Percentiles rank a stretch among this genome's conserved stretches.
Evolutionary conservation across 1,284 basidiomycete species (phyloP).

Genomic region (Schizophyllum commune): DNA sequence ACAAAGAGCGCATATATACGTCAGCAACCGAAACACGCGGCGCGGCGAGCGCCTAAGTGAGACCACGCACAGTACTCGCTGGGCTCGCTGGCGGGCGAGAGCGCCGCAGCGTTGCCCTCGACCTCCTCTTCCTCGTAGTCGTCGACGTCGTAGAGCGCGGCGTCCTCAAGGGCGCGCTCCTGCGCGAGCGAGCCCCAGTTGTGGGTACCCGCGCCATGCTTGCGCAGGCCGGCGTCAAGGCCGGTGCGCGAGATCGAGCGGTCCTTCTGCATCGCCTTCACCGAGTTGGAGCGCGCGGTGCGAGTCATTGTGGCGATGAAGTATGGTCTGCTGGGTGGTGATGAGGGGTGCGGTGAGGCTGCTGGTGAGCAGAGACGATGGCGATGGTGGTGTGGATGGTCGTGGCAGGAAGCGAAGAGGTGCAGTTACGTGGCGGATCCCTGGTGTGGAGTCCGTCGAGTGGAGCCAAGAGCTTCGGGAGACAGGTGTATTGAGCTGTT

Average conservation of each 20-base stretch:
- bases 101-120: constrained; percentile 15
- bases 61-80: background rate
- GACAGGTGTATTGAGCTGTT: background rate
- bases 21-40: no score
- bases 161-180: constrained; percentile 51
- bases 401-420: background rate
- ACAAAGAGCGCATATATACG: background rate
- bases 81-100: background rate
- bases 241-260: constrained; percentile 73
- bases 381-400: background rate
- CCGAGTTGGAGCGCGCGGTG: constrained; percentile 65
- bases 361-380: no score
- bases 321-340: background rate
- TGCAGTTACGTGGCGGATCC: background rate
- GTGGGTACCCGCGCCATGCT: constrained; percentile 72
- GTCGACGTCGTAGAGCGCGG: constrained; percentile 42
- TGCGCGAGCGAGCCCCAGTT: constrained; percentile 76
- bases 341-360: background rate
- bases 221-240: constrained; percentile 65
- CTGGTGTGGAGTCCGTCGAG: background rate
- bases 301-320: constrained; percentile 52
- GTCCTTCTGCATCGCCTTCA: constrained; percentile 72
- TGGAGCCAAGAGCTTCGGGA: background rate
- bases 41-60: background rate
- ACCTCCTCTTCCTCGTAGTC: constrained; percentile 31